Base-by-base conservation (phyloP, 148 eudicot species). In the Nepenthes mirabilis region DNA sequence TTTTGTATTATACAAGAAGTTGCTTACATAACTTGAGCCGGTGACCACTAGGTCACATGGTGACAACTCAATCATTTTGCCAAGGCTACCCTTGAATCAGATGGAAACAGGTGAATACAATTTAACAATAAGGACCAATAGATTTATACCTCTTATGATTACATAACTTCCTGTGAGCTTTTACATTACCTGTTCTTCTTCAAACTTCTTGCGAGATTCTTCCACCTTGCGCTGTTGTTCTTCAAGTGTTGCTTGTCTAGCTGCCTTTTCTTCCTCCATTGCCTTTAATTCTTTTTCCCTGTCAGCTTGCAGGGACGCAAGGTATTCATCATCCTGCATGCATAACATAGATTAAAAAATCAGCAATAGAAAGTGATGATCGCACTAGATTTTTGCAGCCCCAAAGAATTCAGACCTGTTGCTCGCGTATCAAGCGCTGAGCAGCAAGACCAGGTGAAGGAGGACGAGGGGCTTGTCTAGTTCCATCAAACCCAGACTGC, bases 281-380 rank as follows among this genome's bases (percentile, higher is more conserved):
- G 82, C 82, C 74, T 69, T 85, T 76, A 85, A 50, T 70, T 80
- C 97, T 70, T 77, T 94, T 73, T 86, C 95, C 70, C 88, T 82
- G 68, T 89, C 97, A 78, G 99, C 95, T 94, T 89, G 90, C 63
- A 89, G 69, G 34, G 99, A 68, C 56, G 97, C 99, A 79, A 84
- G 75, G 75, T 84, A 94, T 66, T 89, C 99, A 73, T 86, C 91
- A 79, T 93, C 95, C 99, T 90, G 73, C 59, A 70, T 9, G 64
- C 33, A 71, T 14, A 37, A 58, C 59, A 63, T 1, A 37, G 35
- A 37, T 36, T 33, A 23, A 32, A 64, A 36, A 14, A n/a, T 36
- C 3, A 34, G 2, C 43, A 23, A 11, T 5, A 11, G 65, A 6
- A 11, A 23, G 43, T 3, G 34, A 14, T 3, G 10, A 36, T 23